Conservation (phyloP, 768 basidiomycete species). For the Termitomyces sp. region DNA sequence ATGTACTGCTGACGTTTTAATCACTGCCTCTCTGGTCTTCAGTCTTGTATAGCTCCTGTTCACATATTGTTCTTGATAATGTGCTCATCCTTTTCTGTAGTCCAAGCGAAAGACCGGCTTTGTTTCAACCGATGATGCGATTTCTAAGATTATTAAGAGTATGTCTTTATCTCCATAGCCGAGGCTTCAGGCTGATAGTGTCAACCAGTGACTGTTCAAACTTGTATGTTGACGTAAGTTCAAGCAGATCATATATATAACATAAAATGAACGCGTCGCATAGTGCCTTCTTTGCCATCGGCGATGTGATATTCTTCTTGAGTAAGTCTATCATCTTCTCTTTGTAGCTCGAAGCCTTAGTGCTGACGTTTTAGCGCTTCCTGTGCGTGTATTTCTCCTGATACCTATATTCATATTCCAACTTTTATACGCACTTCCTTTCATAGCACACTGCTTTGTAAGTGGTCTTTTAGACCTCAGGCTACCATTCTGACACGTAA, state of each 20-base stretch:
- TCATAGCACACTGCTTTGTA: slow-evolving; percentile 40
- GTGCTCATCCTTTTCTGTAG: slow-evolving; percentile 17
- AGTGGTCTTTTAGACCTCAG: slow-evolving; percentile 12
- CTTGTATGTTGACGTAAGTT: slow-evolving; percentile 32
- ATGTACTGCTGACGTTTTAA: slow-evolving; percentile 39
- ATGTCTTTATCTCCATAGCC: neutral
- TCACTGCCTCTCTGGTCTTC: slow-evolving; percentile 34
- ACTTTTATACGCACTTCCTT: neutral
- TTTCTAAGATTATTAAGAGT: slow-evolving; percentile 28
- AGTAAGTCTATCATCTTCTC: slow-evolving; percentile 22
- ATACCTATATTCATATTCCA: no score
- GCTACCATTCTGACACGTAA: slow-evolving; percentile 17
- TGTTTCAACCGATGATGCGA: slow-evolving; percentile 26
- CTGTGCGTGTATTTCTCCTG: slow-evolving; percentile 17
- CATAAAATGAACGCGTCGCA: neutral
- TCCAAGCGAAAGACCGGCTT: slow-evolving; percentile 29
- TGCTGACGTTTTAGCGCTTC: slow-evolving; percentile 22
- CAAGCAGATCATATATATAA: no score
- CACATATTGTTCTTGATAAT: neutral
- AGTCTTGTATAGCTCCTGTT: slow-evolving; percentile 29
- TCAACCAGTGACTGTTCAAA: slow-evolving; percentile 35
- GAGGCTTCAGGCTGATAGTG: neutral
- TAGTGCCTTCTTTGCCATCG: slow-evolving; percentile 37
- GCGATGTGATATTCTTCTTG: slow-evolving; percentile 41
- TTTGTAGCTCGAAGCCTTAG: neutral